Evolutionary conservation across 2,329 filamentous ascomycete species (phyloP).

Genomic region (Beauveria medogensis): DNA sequence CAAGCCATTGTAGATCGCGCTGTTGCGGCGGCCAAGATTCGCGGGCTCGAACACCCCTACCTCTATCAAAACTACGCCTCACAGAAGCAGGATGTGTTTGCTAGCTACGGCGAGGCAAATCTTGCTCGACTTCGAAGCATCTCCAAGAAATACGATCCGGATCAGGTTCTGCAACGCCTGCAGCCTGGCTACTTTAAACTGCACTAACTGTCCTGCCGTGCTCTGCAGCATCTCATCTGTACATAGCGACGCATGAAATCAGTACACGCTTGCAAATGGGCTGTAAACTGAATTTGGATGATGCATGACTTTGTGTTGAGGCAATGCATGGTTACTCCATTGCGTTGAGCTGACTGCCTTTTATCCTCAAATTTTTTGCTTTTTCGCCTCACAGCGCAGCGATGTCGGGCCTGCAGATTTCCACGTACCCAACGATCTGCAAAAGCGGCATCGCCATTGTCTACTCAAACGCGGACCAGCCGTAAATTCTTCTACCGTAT

Average conservation of each 20-base stretch:
- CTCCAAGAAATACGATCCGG: conserved; percentile 29
- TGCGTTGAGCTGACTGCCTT: too few relatives aligned
- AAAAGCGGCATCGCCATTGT: background rate
- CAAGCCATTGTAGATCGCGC: conserved; percentile 20
- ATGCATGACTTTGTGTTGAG: background rate
- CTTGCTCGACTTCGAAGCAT: conserved; percentile 23
- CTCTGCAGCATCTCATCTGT: background rate
- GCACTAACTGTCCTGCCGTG: conserved; percentile 7
- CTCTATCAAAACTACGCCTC: conserved; percentile 41
- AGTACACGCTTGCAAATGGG: background rate
- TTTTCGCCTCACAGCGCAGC: background rate
- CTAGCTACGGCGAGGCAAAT: conserved; percentile 32
- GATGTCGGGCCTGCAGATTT: background rate
- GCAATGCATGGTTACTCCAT: background rate
- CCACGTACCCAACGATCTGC: background rate
- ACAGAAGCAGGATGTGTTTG: conserved; percentile 30
- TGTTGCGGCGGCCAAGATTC: conserved; percentile 21
- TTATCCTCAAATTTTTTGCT: background rate
- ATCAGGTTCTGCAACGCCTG: conserved; percentile 27
- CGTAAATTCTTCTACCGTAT: background rate
- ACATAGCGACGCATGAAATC: conserved; percentile 8
- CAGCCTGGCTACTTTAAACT: conserved; percentile 34
- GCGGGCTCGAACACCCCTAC: conserved; percentile 26
- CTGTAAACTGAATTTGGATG: background rate
- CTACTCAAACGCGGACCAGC: background rate